Conservation (phyloP, 108 stramenopile genomes). For the Pelagomonas calceolata region DNA sequence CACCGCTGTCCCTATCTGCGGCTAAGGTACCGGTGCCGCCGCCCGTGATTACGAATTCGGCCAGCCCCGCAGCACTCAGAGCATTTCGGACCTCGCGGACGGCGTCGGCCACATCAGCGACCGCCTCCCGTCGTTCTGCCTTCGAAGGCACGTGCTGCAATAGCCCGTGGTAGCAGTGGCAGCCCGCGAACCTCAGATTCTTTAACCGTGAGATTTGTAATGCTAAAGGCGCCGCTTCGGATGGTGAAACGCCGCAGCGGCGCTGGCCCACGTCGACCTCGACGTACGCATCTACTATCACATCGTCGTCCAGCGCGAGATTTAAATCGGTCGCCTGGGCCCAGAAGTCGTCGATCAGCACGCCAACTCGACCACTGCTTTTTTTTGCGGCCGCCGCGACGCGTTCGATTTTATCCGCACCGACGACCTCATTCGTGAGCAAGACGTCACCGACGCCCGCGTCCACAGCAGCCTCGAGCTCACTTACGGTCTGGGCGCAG, state of each 20-base stretch:
- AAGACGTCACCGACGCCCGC: slow-evolving; percentile 3
- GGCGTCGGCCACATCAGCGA: background rate
- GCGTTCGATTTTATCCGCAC: background rate
- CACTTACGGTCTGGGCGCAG: slow-evolving; percentile 2
- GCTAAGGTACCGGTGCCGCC: slow-evolving; percentile 14
- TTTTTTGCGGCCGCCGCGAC: background rate
- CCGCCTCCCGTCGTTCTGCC: background rate
- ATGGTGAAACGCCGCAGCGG: slow-evolving; percentile 9
- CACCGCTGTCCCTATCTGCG: background rate
- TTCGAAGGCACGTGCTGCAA: slow-evolving; percentile 6
- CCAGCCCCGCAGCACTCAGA: slow-evolving; percentile 1
- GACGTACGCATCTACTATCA: slow-evolving; percentile 8
- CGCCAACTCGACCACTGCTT: background rate
- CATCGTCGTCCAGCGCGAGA: background rate
- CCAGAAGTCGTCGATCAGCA: slow-evolving; percentile 3
- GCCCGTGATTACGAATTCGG: slow-evolving; percentile 9
- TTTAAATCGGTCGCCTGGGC: too few species aligned
- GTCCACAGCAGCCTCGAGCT: slow-evolving; percentile 5
- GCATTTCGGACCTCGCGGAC: too few species aligned
- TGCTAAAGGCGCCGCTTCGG: background rate
- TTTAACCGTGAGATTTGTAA: background rate
- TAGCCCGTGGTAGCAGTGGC: slow-evolving; percentile 16
- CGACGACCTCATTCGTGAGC: slow-evolving; percentile 12
- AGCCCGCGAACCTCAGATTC: background rate
- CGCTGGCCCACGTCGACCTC: slow-evolving; percentile 18